phyloP scores from a whole-genome alignment of 352 stramenopile species.

The Phytopythium vexans region DNA sequence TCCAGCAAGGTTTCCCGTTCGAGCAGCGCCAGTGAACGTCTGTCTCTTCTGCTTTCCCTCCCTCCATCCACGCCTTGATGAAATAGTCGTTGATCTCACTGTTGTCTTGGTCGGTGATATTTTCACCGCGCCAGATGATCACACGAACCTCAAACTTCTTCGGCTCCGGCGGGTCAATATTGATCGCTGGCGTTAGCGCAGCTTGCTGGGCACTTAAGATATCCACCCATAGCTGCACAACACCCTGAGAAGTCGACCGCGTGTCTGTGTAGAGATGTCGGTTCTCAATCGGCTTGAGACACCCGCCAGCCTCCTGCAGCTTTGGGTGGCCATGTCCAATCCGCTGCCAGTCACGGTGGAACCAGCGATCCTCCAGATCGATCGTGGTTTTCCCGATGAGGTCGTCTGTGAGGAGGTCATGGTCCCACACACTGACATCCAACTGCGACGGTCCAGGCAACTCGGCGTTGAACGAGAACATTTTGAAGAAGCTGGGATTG shows the following conservation, averaged over 20 bases:
- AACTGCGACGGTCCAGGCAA: slow-evolving; percentile 78
- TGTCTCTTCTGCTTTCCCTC: slow-evolving; percentile 47
- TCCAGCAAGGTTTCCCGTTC: slow-evolving; percentile 89
- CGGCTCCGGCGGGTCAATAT: slow-evolving; percentile 59
- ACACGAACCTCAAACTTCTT: slow-evolving; percentile 87
- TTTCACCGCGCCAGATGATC: slow-evolving; percentile 87
- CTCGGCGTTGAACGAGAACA: slow-evolving; percentile 63
- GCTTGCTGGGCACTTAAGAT: slow-evolving; percentile 83
- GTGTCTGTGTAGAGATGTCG: slow-evolving; percentile 81
- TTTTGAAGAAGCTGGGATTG: slow-evolving; percentile 74
- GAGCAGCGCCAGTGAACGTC: slow-evolving; percentile 92
- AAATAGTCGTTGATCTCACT: slow-evolving; percentile 92
- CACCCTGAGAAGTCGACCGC: slow-evolving; percentile 60
- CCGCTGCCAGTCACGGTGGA: slow-evolving; percentile 83
- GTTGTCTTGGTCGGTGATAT: slow-evolving; percentile 66
- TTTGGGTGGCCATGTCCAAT: slow-evolving; percentile 29
- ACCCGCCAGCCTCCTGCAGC: slow-evolving; percentile 13
- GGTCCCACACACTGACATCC: slow-evolving; percentile 77
- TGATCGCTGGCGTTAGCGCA: slow-evolving; percentile 49
- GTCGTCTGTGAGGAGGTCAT: slow-evolving; percentile 73
- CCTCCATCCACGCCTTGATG: slow-evolving; percentile 89
- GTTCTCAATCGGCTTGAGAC: slow-evolving; percentile 87
- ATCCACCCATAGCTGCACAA: slow-evolving; percentile 87
- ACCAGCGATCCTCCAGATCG: slow-evolving; percentile 93
- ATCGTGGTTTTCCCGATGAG: slow-evolving; percentile 91